Conservation (phyloP, 2,329 filamentous ascomycete species). For the Lasiodiplodia hormozganensis region DNA sequence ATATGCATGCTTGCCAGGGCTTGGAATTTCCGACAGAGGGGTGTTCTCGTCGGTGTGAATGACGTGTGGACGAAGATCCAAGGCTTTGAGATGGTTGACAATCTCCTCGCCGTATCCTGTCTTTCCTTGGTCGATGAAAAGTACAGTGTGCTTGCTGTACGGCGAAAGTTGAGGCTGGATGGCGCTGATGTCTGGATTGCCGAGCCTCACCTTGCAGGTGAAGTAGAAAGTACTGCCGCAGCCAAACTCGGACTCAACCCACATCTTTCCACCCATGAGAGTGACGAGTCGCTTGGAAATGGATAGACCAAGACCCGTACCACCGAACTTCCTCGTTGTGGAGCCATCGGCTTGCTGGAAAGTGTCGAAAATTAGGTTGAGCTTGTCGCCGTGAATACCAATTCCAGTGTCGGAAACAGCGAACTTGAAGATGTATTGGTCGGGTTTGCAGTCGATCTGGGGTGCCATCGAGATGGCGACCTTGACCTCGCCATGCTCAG, state of each 20-base stretch:
- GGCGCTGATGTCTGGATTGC: constrained; percentile 76
- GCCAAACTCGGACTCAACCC: constrained; percentile 92
- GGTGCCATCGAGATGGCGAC: constrained; percentile 82
- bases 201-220: constrained; percentile 88
- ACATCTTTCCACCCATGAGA: constrained; percentile 94
- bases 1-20: constrained; percentile 66
- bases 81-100: constrained; percentile 74
- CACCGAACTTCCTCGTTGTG: constrained; percentile 94
- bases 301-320: constrained; percentile 89
- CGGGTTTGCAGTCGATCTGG: constrained; percentile 68
- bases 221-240: constrained; percentile 96
- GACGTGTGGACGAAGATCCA: constrained; percentile 82
- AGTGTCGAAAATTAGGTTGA: constrained; percentile 97
- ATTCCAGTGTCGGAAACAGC: constrained; percentile 96
- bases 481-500: constrained; percentile 94
- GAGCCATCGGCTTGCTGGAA: constrained; percentile 99
- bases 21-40: constrained; percentile 51
- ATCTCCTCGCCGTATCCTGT: constrained; percentile 81
- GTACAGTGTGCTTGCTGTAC: constrained; percentile 90
- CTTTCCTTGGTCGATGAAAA: constrained; percentile 92
- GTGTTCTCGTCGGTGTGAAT: constrained; percentile 78
- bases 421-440: constrained; percentile 94
- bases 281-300: constrained; percentile 96
- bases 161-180: constrained; percentile 85
- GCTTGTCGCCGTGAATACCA: constrained; percentile 92